Percentiles rank a stretch among this genome's conserved stretches.
Evolutionary conservation across 371 early-diverging fungal genomes (phyloP).

Genomic region (Capillidium rhysosporum): DNA sequence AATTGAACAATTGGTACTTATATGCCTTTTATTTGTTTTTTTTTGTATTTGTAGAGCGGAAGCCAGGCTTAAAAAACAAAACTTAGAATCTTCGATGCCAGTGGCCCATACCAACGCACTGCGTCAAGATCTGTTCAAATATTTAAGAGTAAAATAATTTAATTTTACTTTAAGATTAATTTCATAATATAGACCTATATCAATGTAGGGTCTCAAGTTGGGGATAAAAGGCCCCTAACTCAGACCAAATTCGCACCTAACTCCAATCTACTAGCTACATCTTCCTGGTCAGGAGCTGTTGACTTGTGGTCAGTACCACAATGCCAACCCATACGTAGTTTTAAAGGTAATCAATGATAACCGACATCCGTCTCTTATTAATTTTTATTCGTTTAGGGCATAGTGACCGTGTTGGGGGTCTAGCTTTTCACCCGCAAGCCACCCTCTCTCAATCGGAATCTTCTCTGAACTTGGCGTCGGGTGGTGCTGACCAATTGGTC

Average conservation of each 20-base stretch:
- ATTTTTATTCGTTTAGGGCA: constrained; percentile 30
- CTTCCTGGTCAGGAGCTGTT: constrained; percentile 65
- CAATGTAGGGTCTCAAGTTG: constrained; percentile 65
- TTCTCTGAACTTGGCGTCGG: constrained; percentile 56
- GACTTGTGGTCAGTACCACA: constrained; percentile 75
- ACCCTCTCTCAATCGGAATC: constrained; percentile 34
- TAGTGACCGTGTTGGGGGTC: constrained; percentile 67
- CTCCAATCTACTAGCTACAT: constrained; percentile 53
- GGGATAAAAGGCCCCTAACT: constrained; percentile 75
- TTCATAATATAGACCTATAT: constrained; percentile 28
- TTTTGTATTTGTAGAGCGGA: constrained; percentile 46
- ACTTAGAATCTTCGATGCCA: constrained; percentile 41
- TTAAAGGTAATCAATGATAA: constrained; percentile 19
- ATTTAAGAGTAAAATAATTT: constrained; percentile 28
- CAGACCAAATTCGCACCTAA: constrained; percentile 66
- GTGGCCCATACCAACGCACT: constrained; percentile 46
- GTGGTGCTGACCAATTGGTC: constrained; percentile 57
- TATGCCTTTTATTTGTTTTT: not conserved
- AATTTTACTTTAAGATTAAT: not conserved
- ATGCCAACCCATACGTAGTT: constrained; percentile 30
- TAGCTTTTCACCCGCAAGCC: constrained; percentile 74
- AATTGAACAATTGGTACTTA: not conserved
- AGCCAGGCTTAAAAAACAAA: constrained; percentile 40
- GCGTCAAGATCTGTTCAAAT: constrained; percentile 52
- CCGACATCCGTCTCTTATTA: not conserved